These are phyloP conservation scores for Colletotrichum noveboracense DNA, from an alignment of 2,329 filamentous ascomycete genomes.

Conservation along the genomic window DNA sequence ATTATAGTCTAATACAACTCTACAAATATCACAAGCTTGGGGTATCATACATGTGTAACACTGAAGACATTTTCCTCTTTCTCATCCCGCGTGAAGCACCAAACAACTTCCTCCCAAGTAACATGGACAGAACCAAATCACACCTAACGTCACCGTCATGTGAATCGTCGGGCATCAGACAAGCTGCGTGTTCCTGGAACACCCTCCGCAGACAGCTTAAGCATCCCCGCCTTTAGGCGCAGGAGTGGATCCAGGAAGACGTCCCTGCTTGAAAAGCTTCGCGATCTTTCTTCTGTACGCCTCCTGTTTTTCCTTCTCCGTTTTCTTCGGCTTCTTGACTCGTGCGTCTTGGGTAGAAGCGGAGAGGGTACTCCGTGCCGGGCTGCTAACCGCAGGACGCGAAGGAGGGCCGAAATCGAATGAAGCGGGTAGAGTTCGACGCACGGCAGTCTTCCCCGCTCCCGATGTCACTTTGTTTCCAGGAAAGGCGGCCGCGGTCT, in stretches of 20 bases:
- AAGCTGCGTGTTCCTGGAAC: not conserved
- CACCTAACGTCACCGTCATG: not conserved
- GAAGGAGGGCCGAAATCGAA: not conserved
- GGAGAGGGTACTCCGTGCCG: not conserved
- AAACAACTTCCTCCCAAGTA: not conserved
- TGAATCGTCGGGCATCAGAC: not conserved
- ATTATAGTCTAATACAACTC: not conserved
- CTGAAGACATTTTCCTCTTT: not conserved
- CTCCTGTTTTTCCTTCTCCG: not conserved
- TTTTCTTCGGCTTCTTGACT: conserved; percentile 14
- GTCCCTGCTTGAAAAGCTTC: conserved; percentile 8
- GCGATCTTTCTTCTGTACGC: not conserved
- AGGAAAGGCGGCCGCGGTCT: not conserved
- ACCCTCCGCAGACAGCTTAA: not conserved
- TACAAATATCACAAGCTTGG: not conserved
- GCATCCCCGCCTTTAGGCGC: not conserved
- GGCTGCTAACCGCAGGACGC: not conserved
- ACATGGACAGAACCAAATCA: not conserved
- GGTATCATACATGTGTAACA: not conserved
- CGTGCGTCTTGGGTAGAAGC: conserved; percentile 4
- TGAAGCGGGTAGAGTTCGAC: not conserved
- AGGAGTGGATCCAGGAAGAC: not conserved
- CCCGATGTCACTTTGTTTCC: not conserved
- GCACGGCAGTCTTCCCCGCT: not conserved
- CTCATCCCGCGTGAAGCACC: not conserved